Conservation (phyloP, 2,329 filamentous ascomycete species). For the Phyllosticta paracitricarpa region DNA sequence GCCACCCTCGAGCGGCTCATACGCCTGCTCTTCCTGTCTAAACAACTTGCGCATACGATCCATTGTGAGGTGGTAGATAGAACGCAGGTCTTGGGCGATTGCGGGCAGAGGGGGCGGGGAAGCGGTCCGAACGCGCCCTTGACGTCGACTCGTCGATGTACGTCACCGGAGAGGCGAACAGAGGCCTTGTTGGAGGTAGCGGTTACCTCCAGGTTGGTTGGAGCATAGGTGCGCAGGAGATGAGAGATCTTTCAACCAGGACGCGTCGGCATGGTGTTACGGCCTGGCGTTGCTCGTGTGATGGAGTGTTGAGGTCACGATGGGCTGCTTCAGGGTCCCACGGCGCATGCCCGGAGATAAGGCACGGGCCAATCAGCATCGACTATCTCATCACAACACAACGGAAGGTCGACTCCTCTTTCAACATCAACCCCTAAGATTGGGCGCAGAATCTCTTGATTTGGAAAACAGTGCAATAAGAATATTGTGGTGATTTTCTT, state of each 20-base stretch:
- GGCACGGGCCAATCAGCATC: neutral
- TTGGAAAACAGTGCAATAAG: neutral
- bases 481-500: neutral
- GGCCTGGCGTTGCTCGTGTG: neutral
- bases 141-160: neutral
- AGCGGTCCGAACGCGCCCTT: neutral
- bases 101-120: neutral
- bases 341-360: neutral
- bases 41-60: constrained; percentile 25
- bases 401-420: neutral
- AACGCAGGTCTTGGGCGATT: neutral
- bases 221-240: neutral
- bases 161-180: neutral
- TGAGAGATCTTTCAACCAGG: neutral
- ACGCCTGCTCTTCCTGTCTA: constrained; percentile 18
- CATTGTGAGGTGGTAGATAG: constrained; percentile 16
- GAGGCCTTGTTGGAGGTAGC: neutral
- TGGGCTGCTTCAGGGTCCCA: neutral
- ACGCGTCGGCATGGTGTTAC: neutral
- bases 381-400: neutral
- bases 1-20: constrained; percentile 30
- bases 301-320: neutral
- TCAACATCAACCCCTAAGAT: neutral
- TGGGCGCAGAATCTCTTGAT: too few relatives aligned
- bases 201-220: neutral